Evolutionary conservation across 805 yeast genomes (phyloP), one percentile per base, ranked within the genome.

Genomic region (Sugiyamaella smithiae): DNA sequence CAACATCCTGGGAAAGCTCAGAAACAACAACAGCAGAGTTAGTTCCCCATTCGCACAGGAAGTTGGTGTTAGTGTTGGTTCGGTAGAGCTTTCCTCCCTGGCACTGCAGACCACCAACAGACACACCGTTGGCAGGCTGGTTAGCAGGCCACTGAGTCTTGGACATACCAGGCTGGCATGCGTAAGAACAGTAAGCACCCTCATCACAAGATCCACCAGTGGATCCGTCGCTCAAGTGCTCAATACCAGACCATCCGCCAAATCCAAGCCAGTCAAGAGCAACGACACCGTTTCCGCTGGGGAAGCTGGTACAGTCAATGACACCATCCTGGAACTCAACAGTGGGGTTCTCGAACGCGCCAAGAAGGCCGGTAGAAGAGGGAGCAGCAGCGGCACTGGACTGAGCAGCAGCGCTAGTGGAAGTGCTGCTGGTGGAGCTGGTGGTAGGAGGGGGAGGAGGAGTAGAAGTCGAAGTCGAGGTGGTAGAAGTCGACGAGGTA

Each of bases 111-210:
- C 99, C 99, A 72, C 99, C 99, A 58, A 91, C 81, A 38, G 97
- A 85, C 49, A 84, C 85, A 74, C 98, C 98, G 68, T 73, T 78
- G 48, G 85, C 57, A 49, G 98, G 98, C 76, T 91, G 99, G 48
- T 66, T 57, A 40, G 83, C 71, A 55, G 98, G 98, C 96, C 95
- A 91, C 76, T 91, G 99, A 49, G 97, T 88, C 82, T 91, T 91
- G 64, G 97, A 88, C 96, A 88, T 88, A 79, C 98, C 99, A 37
- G 97, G 82, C 75, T 89, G 95, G 76, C 99, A 91, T 52, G 98
- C 96, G 72, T 91, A 91, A 51, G 98, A 91, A 74, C 99, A 91
- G 82, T 87, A 88, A 63, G 80, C 80, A 51, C 97, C 98, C 59
- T 90, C 97, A 55, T 73, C 67, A 77, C 99, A 91, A 41, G 77